Base-by-base conservation (phyloP, 257 asterid species). In the Nicotiana paniculata region DNA sequence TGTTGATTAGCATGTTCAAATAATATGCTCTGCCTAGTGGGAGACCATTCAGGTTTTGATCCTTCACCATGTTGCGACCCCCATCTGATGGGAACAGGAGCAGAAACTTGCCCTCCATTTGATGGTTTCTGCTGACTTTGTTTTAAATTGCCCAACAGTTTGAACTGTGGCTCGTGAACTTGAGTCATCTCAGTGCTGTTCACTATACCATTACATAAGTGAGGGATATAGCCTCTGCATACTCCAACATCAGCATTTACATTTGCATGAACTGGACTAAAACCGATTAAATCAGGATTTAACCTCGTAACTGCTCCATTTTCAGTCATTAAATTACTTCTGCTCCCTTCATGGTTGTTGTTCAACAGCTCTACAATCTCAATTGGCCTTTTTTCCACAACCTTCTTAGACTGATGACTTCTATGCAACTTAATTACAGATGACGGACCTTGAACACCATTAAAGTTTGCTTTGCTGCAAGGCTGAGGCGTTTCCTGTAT, bases 291-390 rank as follows among this genome's bases (percentile, higher is more conserved):
- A 37, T 79, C 76, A 28, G 88, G 75, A 53, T 28, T 51, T 5
- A 76, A 76, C 65, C 81, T 80, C 21, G 35, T 16, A 62, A 61
- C 43, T 8, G 66, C 32, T 16, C 83, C 77, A 26, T 82, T 87
- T 57, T 57, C 63, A 17, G 6, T 57, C 63, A 6, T 8, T 18
- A 57, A 57, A 57, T 57, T 57, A 18, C 63, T 57, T 57, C 24
- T 24, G 66, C 87, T 89, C 83, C 93, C 83, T 81, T 93, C 98
- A 32, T 7, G 48, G 48, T 43, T 43, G 46, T 37, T 37, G 48
- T 43, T 43, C 89, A 93, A 77, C 3, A 92, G 85, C 62, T 92
- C 97, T 6, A 92, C 98, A 70, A 95, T 90, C 54, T 92, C 99
- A 95, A 93, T 92, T 0, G 88, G 80, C 76, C 84, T 87, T 68